phyloP scores from a whole-genome alignment of 2,329 filamentous ascomycete genomes.

The Botrytis paeoniae region DNA sequence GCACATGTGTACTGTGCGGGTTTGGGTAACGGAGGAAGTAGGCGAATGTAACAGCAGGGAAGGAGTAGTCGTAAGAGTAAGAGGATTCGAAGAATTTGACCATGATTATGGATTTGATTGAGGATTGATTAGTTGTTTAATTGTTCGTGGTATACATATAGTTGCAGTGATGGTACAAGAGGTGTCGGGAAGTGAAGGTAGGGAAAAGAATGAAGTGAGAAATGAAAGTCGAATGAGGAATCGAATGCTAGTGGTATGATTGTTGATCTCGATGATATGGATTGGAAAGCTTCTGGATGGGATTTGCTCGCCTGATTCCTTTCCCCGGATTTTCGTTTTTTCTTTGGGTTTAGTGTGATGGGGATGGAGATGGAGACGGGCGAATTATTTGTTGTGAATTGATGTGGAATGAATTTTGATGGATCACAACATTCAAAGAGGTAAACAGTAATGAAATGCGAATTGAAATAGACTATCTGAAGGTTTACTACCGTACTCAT shows the following conservation, averaged over 20 bases:
- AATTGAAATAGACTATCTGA: not conserved
- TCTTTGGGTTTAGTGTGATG: slow-evolving; percentile 10
- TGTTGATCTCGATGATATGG: slow-evolving; percentile 9
- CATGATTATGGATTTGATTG: slow-evolving; percentile 30
- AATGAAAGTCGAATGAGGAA: not conserved
- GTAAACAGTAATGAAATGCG: not conserved
- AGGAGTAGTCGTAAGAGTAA: slow-evolving; percentile 76
- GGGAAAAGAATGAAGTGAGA: not conserved
- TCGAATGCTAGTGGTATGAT: slow-evolving; percentile 17
- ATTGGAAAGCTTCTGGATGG: slow-evolving; percentile 5
- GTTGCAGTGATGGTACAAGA: slow-evolving; percentile 11
- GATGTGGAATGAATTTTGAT: not conserved
- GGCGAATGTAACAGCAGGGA: slow-evolving; percentile 80
- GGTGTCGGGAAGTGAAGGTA: too few species aligned
- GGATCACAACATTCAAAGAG: too few species aligned
- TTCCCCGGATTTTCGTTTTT: slow-evolving; percentile 16
- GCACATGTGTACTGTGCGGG: slow-evolving; percentile 76
- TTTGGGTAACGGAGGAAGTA: slow-evolving; percentile 90
- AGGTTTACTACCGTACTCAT: not conserved
- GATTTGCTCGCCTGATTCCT: slow-evolving; percentile 17
- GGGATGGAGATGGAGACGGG: not conserved
- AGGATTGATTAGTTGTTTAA: slow-evolving; percentile 10
- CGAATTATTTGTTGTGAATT: not conserved
- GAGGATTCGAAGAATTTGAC: slow-evolving; percentile 48
- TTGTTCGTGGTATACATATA: slow-evolving; percentile 5